Base-by-base conservation (phyloP, 225 moss, liverwort and hornwort species). In the Marchantia polymorpha region DNA sequence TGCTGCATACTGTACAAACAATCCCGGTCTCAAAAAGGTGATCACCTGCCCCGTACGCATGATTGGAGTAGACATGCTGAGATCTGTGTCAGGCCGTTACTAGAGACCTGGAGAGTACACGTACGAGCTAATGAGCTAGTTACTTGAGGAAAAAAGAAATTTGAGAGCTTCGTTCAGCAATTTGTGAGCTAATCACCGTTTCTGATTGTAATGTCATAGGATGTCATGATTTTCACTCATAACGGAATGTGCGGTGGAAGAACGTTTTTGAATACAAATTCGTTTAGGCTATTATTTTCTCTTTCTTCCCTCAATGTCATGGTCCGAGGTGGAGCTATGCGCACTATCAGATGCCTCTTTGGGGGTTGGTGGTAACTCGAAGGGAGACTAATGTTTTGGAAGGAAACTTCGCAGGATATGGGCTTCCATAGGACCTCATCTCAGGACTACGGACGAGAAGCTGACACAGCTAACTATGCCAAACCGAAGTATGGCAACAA, bases 401-500 rank as follows among this genome's bases (percentile, higher is more conserved):
- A 4, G 27, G 25, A 14, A 73, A n/a, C 27, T 5, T 64, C 63
- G 65, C 87, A 91, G 88, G 97, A 97, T 64, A 91, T 86, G 64
- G 97, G 94, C 10, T 92, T 82, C 61, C 86, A 79, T 64, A 78
- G 85, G 52, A 94, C 86, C 29, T 83, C 84, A 72, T 91, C 86
- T 16, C 80, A 91, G 51, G 90, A 88, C 13, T 85, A 93, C 77
- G 94, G 94, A 64, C 86, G 89, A 77, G 91, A 91, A 10, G 88
- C 92, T 1, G 85, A 90, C 76, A 80, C 89, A 4, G 92, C 93
- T 26, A 94, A 87, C 69, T 97, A 97, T 60, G 87, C 93, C 46
- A 97, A 97, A 72, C 97, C 93, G 31, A 90, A 85, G n/a, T 90
- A 91, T 82, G 93, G 92, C 12, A 89, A 93, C 78, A 97, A 97